Evolutionary conservation across 306 rosid genomes (phyloP).

Genomic region (Rosa multiflora): DNA sequence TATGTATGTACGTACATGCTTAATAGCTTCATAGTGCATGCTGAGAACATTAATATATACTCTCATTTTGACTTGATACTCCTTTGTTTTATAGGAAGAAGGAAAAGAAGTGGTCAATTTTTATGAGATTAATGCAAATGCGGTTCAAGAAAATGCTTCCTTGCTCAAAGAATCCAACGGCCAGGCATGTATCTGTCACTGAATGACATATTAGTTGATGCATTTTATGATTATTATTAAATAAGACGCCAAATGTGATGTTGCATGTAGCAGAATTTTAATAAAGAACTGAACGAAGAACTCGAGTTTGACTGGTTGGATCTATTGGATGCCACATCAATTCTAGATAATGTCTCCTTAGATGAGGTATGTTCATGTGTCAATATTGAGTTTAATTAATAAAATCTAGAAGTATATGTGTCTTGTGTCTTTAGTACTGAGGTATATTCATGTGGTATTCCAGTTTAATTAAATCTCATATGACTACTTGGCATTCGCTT

Average conservation of each 20-base stretch:
- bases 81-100: neutral
- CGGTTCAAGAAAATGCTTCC: slow-evolving; percentile 2
- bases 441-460: neutral
- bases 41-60: neutral
- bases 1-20: neutral
- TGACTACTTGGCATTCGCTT: neutral
- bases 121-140: neutral
- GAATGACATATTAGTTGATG: neutral
- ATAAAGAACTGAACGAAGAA: neutral
- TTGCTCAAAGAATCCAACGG: slow-evolving; percentile 4
- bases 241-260: neutral
- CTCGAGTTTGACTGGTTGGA: slow-evolving; percentile 7
- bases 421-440: neutral
- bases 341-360: neutral
- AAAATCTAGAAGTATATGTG: neutral
- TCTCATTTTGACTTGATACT: neutral
- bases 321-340: neutral
- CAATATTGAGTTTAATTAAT: neutral
- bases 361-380: slow-evolving; percentile 4
- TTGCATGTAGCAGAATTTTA: neutral
- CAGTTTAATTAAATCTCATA: neutral
- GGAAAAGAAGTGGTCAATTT: neutral
- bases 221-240: neutral
- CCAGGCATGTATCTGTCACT: slow-evolving; percentile 9
- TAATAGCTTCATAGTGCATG: neutral